Base-by-base conservation (phyloP, 148 eudicot genomes). In the Camellia granthamiana region DNA sequence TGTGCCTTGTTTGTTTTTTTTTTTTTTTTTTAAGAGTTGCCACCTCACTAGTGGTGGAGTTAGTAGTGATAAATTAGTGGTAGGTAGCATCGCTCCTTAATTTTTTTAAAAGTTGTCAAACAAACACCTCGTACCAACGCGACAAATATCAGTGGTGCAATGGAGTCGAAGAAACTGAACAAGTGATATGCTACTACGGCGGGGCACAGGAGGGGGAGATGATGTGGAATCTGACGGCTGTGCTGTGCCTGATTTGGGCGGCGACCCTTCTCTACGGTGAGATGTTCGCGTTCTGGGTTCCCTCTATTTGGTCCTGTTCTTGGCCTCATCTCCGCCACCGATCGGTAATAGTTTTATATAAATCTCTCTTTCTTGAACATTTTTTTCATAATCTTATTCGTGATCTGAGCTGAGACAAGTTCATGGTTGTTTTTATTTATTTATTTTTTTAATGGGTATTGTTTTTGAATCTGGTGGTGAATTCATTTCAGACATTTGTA, bases 221-320 rank as follows among this genome's bases (percentile, higher is more conserved):
- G 86, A 81, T 88, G 87, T 86, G 90, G 92, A 89, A 86, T 67
- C 80, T 91, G 81, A 88, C 90, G 46, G 51, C 83, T n/a, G 84
- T 79, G 16, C 81, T 95, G 54, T 84, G 89, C 84, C 5, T 90
- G 16, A 65, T 93, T 5, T 95, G 97, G 98, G 90, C 89, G 77
- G 43, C 83, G 19, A 90, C 81, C 43, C 70, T 95, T 42, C 88
- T 95, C 0, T 95, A 91, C 83, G 98, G 98, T 2, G 98, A 95
- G 84, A 89, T 92, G 93, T 90, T 95, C 74, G 86, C 93, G 3
- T 95, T 80, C 74, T 89, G 93, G 93, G 81, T 92, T 19, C 94
- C 98, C 58, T 80, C 89, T 62, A 68, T 83, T 60, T 86, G 84
- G 84, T 69, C 94, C 67, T 93, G 91, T 82, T 87, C 91, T 78